These are phyloP conservation scores for Candida bentonensis DNA, from an alignment of 805 yeast genomes.

Conservation along the genomic window DNA sequence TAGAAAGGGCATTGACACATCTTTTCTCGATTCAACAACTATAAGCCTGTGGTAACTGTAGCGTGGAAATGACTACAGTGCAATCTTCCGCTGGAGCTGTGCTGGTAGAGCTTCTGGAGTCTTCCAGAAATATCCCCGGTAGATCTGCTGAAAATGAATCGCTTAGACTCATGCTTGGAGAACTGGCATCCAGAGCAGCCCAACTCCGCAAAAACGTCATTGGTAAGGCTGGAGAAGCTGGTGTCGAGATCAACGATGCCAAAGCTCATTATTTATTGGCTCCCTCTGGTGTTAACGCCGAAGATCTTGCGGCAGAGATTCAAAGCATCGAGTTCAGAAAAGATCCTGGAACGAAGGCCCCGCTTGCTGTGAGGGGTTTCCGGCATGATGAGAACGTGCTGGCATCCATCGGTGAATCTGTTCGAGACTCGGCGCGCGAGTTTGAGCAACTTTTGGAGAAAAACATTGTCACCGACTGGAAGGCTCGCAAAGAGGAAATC, in stretches of 20 bases:
- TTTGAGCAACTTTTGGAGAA: slow-evolving; percentile 66
- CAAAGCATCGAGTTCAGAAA: slow-evolving; percentile 26
- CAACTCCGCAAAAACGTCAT: slow-evolving; percentile 35
- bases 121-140: slow-evolving; percentile 62
- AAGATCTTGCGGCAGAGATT: slow-evolving; percentile 51
- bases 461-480: slow-evolving; percentile 75
- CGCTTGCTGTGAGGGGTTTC: slow-evolving; percentile 27
- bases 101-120: slow-evolving; percentile 61
- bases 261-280: slow-evolving; percentile 71
- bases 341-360: slow-evolving; percentile 16
- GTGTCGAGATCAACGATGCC: slow-evolving; percentile 31
- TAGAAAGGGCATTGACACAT: too few species aligned
- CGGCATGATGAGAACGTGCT: slow-evolving; percentile 73
- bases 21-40: too few species aligned
- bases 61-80: not conserved
- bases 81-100: slow-evolving; percentile 18
- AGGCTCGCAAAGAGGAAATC: slow-evolving; percentile 56
- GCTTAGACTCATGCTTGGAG: slow-evolving; percentile 65
- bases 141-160: slow-evolving; percentile 57
- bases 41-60: too few species aligned
- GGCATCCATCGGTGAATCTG: slow-evolving; percentile 68
- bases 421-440: slow-evolving; percentile 61
- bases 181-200: slow-evolving; percentile 55
- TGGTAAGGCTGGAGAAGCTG: slow-evolving; percentile 18
- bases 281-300: slow-evolving; percentile 76